phyloP scores from a whole-genome alignment of 2,329 filamentous ascomycete genomes.

The Aspergillus candidus region DNA sequence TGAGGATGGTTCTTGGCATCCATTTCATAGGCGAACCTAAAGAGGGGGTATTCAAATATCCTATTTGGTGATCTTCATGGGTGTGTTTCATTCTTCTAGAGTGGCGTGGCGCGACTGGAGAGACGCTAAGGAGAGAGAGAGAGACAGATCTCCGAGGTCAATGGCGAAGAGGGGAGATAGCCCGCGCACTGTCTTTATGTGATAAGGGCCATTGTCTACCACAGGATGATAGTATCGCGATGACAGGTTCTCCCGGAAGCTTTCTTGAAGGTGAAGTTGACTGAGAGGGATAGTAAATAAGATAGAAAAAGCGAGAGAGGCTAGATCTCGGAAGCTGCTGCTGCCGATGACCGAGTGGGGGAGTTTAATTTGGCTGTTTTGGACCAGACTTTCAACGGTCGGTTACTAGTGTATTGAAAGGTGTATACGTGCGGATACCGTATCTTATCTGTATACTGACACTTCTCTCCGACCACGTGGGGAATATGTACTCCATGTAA shows the following conservation, averaged over 20 bases:
- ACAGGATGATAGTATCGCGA: too few species aligned
- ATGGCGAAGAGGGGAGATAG: conserved; percentile 13
- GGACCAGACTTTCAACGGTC: too few species aligned
- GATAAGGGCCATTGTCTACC: conserved; percentile 17
- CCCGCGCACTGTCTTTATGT: conserved; percentile 24
- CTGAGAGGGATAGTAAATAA: conserved; percentile 7
- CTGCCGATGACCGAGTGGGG: conserved; percentile 15
- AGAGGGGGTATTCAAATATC: conserved; percentile 13
- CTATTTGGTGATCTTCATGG: conserved; percentile 15
- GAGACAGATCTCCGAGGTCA: conserved; percentile 10
- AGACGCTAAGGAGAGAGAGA: conserved; percentile 1
- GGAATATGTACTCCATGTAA: too few species aligned
- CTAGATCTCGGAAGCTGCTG: conserved; percentile 17
- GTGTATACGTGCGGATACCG: too few species aligned
- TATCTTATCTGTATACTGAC: too few species aligned
- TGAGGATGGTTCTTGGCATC: conserved; percentile 25
- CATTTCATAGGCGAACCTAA: conserved; percentile 21
- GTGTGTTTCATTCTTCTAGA: conserved; percentile 15
- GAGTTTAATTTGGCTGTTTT: too few species aligned
- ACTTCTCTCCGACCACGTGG: too few species aligned
- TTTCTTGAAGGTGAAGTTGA: conserved; percentile 1
- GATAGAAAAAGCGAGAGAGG: conserved; percentile 5
- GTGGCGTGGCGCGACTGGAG: conserved; percentile 5
- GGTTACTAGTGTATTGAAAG: too few species aligned
- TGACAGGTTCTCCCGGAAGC: too few species aligned